Evolutionary conservation across 225 moss, liverwort and hornwort genomes (phyloP).

Genomic region (Pseudisothecium myosuroides): DNA sequence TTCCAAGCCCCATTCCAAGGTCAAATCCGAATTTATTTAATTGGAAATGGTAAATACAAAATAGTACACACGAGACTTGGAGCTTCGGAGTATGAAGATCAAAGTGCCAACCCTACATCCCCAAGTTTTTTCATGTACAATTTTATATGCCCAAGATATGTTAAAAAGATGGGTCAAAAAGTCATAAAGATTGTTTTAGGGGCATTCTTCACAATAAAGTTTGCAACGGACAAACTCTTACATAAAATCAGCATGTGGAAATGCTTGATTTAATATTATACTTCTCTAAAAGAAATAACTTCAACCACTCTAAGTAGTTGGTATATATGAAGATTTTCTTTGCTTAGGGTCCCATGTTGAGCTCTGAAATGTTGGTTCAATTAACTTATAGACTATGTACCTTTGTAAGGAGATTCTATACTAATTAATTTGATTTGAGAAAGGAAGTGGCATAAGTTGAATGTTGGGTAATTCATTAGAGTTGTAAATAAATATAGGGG

Average conservation of each 20-base stretch:
- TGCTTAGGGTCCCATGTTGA: fast-evolving
- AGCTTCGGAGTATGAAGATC: fast-evolving
- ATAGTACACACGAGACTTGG: fast-evolving
- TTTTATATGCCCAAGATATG: not conserved
- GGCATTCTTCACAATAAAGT: not conserved
- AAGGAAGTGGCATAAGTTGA: not conserved
- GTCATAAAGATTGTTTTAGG: not conserved
- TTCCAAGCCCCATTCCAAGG: not conserved
- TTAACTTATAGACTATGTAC: not conserved
- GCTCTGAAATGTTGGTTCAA: fast-evolving
- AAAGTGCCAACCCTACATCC: not conserved
- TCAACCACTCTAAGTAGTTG: not conserved
- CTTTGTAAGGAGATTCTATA: fast-evolving
- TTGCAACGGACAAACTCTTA: not conserved
- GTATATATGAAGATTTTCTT: not conserved
- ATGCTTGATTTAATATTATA: not conserved
- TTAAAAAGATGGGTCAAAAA: not conserved
- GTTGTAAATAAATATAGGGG: not conserved
- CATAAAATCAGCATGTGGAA: fast-evolving
- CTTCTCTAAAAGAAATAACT: fast-evolving
- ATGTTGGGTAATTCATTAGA: not conserved
- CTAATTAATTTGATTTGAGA: not conserved
- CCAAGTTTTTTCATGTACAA: not conserved
- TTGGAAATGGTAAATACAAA: not conserved
- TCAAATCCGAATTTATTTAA: fast-evolving